These are phyloP conservation scores for Pyrenula aspistea DNA, from an alignment of 495 filamentous ascomycete species.

Conservation along the genomic window DNA sequence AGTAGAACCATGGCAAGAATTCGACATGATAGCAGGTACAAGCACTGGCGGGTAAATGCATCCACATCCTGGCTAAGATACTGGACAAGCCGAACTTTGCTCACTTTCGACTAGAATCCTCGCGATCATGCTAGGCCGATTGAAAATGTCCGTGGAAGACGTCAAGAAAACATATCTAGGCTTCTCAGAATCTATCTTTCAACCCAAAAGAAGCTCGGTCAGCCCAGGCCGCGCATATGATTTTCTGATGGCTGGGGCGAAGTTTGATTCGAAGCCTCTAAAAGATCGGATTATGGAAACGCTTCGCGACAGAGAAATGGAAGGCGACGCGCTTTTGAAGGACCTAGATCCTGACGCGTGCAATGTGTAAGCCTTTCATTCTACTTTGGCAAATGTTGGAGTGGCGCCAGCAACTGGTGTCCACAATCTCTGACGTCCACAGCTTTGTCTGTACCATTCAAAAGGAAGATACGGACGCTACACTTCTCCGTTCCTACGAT, in stretches of 20 bases:
- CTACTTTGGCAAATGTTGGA: no score
- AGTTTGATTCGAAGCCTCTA: background rate
- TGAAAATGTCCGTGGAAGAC: background rate
- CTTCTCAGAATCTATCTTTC: background rate
- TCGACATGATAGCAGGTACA: conserved; percentile 5
- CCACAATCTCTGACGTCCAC: background rate
- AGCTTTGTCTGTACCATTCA: background rate
- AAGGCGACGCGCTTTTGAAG: background rate
- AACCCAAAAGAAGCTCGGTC: background rate
- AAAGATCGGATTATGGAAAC: background rate
- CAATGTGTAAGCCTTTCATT: background rate
- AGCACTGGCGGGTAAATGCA: background rate
- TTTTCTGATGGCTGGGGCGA: background rate
- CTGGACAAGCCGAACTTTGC: no score
- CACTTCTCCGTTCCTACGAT: background rate
- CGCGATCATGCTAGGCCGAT: conserved; percentile 7
- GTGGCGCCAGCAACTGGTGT: no score
- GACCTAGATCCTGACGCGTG: background rate
- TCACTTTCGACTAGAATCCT: conserved; percentile 7
- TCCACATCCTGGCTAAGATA: no score
- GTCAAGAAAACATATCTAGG: background rate
- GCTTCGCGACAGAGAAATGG: background rate
- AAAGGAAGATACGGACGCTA: background rate
- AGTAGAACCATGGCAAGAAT: conserved; percentile 1
- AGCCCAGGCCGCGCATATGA: background rate